phyloP scores from a whole-genome alignment of 1,284 basidiomycete species.

The Inonotus hispidus region DNA sequence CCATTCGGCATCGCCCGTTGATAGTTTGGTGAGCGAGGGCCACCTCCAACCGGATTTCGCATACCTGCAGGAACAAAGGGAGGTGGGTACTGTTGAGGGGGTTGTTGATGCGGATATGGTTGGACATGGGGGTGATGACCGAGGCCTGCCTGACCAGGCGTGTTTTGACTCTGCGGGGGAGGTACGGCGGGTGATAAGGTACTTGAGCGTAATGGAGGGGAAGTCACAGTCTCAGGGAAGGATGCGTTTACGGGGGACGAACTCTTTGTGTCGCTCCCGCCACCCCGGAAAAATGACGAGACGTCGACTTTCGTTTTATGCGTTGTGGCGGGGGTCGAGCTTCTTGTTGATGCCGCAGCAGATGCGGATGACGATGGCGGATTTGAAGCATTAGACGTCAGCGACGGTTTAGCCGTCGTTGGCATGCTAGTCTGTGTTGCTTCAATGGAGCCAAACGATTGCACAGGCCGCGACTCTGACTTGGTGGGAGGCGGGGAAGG shows the following conservation, averaged over 20 bases:
- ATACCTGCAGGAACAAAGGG: constrained; percentile 33
- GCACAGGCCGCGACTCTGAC: constrained; percentile 18
- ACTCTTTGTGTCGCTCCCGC: constrained; percentile 36
- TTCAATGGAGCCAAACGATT: constrained; percentile 24
- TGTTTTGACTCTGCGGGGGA: constrained; percentile 30
- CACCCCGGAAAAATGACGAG: constrained; percentile 59
- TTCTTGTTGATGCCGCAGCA: constrained; percentile 26
- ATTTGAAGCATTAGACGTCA: constrained; percentile 29
- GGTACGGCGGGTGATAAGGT: constrained; percentile 20
- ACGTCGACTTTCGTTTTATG: constrained; percentile 49
- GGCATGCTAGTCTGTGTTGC: constrained; percentile 28
- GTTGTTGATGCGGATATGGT: constrained; percentile 3
- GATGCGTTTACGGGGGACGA: constrained; percentile 32
- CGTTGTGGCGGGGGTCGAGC: constrained; percentile 25
- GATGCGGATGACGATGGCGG: constrained; percentile 30
- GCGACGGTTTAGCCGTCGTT: constrained; percentile 31
- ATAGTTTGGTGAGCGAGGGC: constrained; percentile 62
- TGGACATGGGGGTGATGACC: constrained; percentile 11
- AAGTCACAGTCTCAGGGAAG: constrained; percentile 36
- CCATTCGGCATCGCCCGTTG: constrained; percentile 53
- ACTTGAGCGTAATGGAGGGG: constrained; percentile 29
- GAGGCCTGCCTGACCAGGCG: constrained; percentile 13
- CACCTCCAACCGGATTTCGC: constrained; percentile 36
- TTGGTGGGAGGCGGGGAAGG: constrained; percentile 39
- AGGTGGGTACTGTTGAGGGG: constrained; percentile 9